Base-by-base conservation (phyloP, 768 basidiomycete genomes). In the Collybiopsis luxurians region DNA sequence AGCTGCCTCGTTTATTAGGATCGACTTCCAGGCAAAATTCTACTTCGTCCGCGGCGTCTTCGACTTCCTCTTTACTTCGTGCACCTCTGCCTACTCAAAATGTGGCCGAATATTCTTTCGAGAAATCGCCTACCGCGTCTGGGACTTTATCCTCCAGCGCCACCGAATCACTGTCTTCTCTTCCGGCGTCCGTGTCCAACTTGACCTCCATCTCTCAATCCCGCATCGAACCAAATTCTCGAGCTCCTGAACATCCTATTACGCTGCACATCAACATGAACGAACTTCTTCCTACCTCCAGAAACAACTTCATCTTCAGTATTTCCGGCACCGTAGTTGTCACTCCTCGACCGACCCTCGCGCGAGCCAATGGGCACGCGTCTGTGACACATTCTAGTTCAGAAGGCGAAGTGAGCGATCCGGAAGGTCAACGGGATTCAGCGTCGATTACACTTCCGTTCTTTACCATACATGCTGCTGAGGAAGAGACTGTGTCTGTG, bases 221-320 rank as follows among this genome's bases (percentile, higher is more conserved):
- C 60, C 19, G 62, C 60, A 60, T 60, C n/a, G 53, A 48, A 17
- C 42, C 24, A 28, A 10, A 30, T 45, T 63, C 68, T 28, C 69
- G 67, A 28, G 75, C 81, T 11, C 90, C 89, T 1, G 79, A 78
- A 19, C 71, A 77, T 13, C 85, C 88, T 2, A 76, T 93, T 44
- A 89, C 88, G 0, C 70, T 92, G 9, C 89, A 91, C 66, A 61
- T 93, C 58, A 90, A 92, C 64, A 89, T 92, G 77, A 89, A 89
- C 61, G 88, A 92, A 40, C 73, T 92, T 6, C 75, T 83, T 24
- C 80, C 84, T 2, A 82, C 89, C 9, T 71, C 78, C 27, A 87
- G 85, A 69, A 85, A 84, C 57, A 62, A 74, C 15, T 86, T 92
- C 63, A 79, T 78, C 4, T 89, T 92, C 68, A 79, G 73, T 11